Base-by-base conservation (phyloP, 192 early-diverging fungal genomes). In the Backusella tuberculispora region DNA sequence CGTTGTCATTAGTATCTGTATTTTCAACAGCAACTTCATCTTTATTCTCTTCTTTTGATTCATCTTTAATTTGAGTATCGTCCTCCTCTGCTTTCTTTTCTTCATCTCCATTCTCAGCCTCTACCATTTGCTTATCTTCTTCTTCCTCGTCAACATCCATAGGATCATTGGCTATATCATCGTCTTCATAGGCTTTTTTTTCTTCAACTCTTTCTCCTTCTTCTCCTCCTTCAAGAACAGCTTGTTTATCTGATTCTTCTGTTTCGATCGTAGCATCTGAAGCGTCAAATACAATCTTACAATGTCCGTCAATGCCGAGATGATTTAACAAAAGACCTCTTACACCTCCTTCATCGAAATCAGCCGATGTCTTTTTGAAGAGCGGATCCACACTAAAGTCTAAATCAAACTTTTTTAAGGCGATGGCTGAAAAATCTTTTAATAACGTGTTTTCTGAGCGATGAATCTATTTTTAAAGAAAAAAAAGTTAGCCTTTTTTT, bases 331-430 rank as follows among this genome's bases (percentile, higher is more conserved):
- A 82, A 44, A 99, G 83, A 6, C 96, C 96, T 40, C 93, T 89
- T 19, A 96, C 96, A 6, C 96, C 96, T 37, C 97, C 96, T 83
- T 99, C 96, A 80, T 99, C 97, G 84, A 99, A 98, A 79, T 97
- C 96, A 8, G 96, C 96, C 12, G 92, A 95, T n/a, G 96, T 97
- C 79, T 99, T 99, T 78, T 96, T 95, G 84, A 98, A 99, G 37
- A 98, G 84, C 43, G 97, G 97, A 79, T 99, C 97, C 10, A 97
- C 92, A 3, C 88, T 85, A 68, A 97, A 98, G 76, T 99, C 97
- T 15, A 97, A 82, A 68, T 98, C 96, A 15, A 96, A 89, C 73
- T 94, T 92, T 72, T 97, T 95, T 63, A 93, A 83, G 29, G 90
- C 95, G 41, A 99, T 88, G 17, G 81, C 71, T 14, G 85, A 83